Evolutionary conservation across 352 stramenopile genomes (phyloP).

Genomic region (Phytophthora pistaciae): DNA sequence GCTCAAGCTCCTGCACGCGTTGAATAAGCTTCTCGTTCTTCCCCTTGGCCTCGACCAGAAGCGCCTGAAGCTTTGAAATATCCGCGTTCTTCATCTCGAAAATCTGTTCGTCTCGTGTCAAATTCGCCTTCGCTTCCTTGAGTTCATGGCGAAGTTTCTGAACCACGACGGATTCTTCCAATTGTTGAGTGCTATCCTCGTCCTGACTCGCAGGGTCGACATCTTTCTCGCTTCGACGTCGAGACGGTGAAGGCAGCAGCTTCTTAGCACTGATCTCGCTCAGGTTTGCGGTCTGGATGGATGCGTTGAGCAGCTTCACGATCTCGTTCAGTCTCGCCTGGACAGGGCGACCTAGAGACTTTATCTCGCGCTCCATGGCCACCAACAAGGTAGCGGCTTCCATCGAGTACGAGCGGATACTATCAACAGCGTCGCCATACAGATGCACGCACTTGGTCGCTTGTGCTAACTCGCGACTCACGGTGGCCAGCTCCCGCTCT

Average conservation of each 20-base stretch:
- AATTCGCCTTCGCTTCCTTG: conserved; percentile 67
- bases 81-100: conserved; percentile 89
- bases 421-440: conserved; percentile 61
- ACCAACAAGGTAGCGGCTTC: conserved; percentile 79
- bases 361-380: conserved; percentile 83
- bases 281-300: conserved; percentile 69
- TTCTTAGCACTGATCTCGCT: conserved; percentile 43
- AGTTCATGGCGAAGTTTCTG: conserved; percentile 65
- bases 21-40: conserved; percentile 82
- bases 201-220: conserved; percentile 19
- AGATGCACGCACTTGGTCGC: conserved; percentile 49
- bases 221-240: conserved; percentile 15
- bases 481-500: conserved; percentile 15
- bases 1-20: conserved; percentile 76
- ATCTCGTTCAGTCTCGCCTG: conserved; percentile 87
- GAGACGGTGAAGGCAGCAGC: conserved; percentile 20
- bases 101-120: conserved; percentile 82
- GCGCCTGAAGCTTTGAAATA: conserved; percentile 67
- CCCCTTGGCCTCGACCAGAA: conserved; percentile 67
- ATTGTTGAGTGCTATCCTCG: conserved; percentile 11
- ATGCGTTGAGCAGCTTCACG: conserved; percentile 78
- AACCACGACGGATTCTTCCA: conserved; percentile 33
- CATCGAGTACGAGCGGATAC: conserved; percentile 64
- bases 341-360: conserved; percentile 67
- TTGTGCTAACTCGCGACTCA: conserved; percentile 44